Evolutionary conservation across 192 early-diverging fungal genomes (phyloP).

Genomic region (Radiomyces spectabilis): DNA sequence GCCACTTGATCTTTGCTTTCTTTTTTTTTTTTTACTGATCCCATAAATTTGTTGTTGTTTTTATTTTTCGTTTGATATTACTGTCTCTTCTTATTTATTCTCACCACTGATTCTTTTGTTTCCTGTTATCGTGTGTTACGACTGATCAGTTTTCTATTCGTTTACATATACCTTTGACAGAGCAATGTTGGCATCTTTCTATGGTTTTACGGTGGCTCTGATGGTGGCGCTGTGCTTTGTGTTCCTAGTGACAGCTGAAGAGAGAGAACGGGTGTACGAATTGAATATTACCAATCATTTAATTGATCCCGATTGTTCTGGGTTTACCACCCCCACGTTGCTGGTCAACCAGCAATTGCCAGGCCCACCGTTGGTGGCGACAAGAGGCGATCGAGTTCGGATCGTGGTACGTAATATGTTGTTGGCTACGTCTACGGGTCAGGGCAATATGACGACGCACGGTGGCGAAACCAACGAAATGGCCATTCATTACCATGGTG

Average conservation of each 20-base stretch:
- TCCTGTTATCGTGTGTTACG: too few relatives aligned
- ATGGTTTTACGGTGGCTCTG: too few relatives aligned
- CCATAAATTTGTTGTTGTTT: too few relatives aligned
- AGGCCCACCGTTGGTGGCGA: constrained; percentile 41
- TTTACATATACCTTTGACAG: too few relatives aligned
- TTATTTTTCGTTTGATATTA: too few relatives aligned
- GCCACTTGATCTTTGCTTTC: too few relatives aligned
- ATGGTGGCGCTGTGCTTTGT: too few relatives aligned
- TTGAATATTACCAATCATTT: constrained; percentile 10
- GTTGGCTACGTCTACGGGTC: constrained; percentile 17
- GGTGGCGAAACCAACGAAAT: constrained; percentile 1
- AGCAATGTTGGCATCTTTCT: too few relatives aligned
- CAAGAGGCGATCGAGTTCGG: constrained; percentile 38
- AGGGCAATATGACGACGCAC: not conserved
- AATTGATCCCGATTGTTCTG: constrained; percentile 15
- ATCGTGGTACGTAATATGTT: constrained; percentile 37
- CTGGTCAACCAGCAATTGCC: constrained; percentile 22
- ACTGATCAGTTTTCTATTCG: too few relatives aligned
- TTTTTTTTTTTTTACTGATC: too few relatives aligned
- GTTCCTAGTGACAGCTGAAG: not conserved
- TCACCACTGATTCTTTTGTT: too few relatives aligned
- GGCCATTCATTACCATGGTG: constrained; percentile 44
- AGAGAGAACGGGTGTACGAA: constrained; percentile 8
- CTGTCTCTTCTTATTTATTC: too few relatives aligned
- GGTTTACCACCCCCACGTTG: constrained; percentile 4